Evolutionary conservation across 352 stramenopile species (phyloP).

Genomic region (Thalassiosira mediterranea): DNA sequence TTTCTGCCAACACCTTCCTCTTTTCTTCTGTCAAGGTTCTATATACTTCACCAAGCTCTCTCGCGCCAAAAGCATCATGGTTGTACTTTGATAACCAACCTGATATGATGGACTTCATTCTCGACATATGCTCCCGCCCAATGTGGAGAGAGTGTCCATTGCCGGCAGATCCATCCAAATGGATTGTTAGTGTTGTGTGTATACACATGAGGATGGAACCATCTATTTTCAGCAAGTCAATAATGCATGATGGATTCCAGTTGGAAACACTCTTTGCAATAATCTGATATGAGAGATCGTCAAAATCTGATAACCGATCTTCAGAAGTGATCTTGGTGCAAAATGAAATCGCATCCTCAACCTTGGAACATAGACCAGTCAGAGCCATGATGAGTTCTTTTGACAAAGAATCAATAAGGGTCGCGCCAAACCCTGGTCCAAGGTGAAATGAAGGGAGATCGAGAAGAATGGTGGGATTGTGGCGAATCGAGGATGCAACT

Average conservation of each 20-base stretch:
- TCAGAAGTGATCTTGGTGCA: not conserved
- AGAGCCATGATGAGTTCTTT: constrained; percentile 16
- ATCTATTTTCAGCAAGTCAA: constrained; percentile 21
- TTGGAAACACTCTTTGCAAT: constrained; percentile 38
- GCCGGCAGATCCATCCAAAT: constrained; percentile 1
- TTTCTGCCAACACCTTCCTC: constrained; percentile 13
- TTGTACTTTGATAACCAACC: constrained; percentile 25
- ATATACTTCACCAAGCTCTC: constrained; percentile 9
- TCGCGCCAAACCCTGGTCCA: not conserved
- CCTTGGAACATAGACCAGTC: constrained; percentile 14
- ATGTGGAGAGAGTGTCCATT: not conserved
- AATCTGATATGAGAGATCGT: constrained; percentile 14
- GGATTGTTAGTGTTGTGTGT: constrained; percentile 5
- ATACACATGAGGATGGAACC: constrained; percentile 11
- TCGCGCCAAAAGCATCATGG: constrained; percentile 2
- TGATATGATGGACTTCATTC: constrained; percentile 17
- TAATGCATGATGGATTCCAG: constrained; percentile 32
- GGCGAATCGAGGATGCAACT: constrained; percentile 23
- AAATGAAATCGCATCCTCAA: constrained; percentile 37
- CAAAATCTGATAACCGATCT: not conserved
- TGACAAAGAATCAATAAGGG: constrained; percentile 23
- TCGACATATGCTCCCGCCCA: constrained; percentile 1
- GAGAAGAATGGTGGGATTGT: constrained; percentile 4
- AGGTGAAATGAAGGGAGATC: constrained; percentile 5
- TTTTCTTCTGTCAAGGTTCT: constrained; percentile 24